A percentile compares a stretch with the other conserved stretches of the same genome.
These are phyloP conservation scores for Trichoderma sp. DNA, from an alignment of 2,329 filamentous ascomycete species.

Conservation along the genomic window DNA sequence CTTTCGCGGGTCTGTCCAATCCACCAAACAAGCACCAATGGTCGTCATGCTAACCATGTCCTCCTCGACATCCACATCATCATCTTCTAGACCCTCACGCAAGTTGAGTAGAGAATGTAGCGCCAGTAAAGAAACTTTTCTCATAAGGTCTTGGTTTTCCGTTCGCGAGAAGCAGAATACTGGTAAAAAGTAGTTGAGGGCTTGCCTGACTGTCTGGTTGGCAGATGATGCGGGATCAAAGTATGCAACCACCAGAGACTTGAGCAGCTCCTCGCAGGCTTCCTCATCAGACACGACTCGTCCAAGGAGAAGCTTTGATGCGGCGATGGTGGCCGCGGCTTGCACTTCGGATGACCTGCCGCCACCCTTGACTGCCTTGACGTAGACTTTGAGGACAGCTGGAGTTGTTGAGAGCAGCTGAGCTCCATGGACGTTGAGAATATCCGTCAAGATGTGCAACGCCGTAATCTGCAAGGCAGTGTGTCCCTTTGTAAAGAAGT, in stretches of 20 bases:
- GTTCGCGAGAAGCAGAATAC: slow-evolving; percentile 87
- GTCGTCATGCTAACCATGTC: slow-evolving; percentile 77
- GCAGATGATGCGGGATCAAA: slow-evolving; percentile 81
- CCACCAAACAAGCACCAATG: slow-evolving; percentile 80
- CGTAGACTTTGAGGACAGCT: slow-evolving; percentile 79
- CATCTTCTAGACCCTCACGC: slow-evolving; percentile 71
- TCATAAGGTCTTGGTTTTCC: slow-evolving; percentile 83
- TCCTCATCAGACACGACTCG: slow-evolving; percentile 72
- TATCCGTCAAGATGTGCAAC: slow-evolving; percentile 88
- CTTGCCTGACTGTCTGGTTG: slow-evolving; percentile 83
- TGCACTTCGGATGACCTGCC: slow-evolving; percentile 73
- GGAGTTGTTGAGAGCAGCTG: slow-evolving; percentile 70
- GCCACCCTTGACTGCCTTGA: slow-evolving; percentile 75
- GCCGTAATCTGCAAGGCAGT: slow-evolving; percentile 86
- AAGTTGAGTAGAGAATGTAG: slow-evolving; percentile 74
- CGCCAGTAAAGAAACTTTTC: slow-evolving; percentile 69
- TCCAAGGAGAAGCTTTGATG: slow-evolving; percentile 83
- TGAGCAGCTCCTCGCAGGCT: slow-evolving; percentile 72
- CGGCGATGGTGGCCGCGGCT: slow-evolving; percentile 75
- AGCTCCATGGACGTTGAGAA: slow-evolving; percentile 83
- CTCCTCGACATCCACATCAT: slow-evolving; percentile 72
- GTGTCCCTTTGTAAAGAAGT: slow-evolving; percentile 93
- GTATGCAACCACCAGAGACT: slow-evolving; percentile 80
- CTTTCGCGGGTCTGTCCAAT: slow-evolving; percentile 94
- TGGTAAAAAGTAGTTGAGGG: slow-evolving; percentile 89